Conservation (phyloP, 23 red algal genomes). For the Pyropia haitanensis region DNA sequence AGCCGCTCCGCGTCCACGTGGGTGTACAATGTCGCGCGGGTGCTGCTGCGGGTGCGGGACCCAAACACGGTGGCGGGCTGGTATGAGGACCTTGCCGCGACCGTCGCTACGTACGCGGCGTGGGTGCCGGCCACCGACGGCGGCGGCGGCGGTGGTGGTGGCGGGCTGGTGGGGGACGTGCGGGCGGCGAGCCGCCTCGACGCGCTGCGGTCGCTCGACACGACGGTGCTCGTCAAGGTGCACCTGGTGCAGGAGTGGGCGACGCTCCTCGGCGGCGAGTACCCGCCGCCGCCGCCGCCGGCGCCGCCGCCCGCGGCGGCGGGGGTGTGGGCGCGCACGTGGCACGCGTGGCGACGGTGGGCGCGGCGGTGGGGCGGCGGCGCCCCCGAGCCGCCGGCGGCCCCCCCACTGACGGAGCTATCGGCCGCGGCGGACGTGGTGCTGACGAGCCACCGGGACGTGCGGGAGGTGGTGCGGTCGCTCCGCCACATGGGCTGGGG, state of each 20-base stretch:
- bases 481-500: slow-evolving; percentile 34
- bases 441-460: slow-evolving; percentile 38
- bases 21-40: slow-evolving; percentile 34
- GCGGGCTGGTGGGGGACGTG: no score
- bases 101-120: slow-evolving; percentile 9
- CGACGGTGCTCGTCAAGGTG: slow-evolving; percentile 30
- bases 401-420: no score
- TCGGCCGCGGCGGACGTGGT: slow-evolving; percentile 15
- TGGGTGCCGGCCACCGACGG: slow-evolving; percentile 4
- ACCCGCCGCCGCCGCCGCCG: not conserved
- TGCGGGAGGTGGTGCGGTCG: slow-evolving; percentile 23
- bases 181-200: not conserved
- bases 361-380: no score
- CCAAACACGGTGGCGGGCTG: slow-evolving; percentile 46
- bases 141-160: no score
- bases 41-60: slow-evolving; percentile 38
- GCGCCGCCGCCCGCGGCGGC: no score
- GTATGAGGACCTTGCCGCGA: slow-evolving; percentile 18
- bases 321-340: no score
- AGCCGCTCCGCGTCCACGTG: slow-evolving; percentile 34
- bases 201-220: slow-evolving; percentile 13
- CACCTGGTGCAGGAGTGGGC: slow-evolving; percentile 32
- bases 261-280: slow-evolving; percentile 18
- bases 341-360: no score
- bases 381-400: no score